phyloP scores from a whole-genome alignment of 2,329 filamentous ascomycete species.

The Xylaria sp. region DNA sequence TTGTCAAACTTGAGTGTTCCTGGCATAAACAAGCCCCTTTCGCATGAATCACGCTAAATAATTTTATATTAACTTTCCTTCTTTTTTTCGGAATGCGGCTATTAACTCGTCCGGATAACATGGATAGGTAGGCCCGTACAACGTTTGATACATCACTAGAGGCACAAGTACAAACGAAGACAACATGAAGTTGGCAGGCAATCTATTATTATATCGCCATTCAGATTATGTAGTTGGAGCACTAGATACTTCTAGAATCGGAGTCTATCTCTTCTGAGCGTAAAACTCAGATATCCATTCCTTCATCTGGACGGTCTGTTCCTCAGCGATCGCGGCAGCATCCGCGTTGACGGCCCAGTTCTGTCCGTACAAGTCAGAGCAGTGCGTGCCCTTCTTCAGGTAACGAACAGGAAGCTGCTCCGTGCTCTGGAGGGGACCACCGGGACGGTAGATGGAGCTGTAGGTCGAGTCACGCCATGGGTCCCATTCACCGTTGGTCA shows the following conservation, averaged over 20 bases:
- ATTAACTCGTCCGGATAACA: neutral
- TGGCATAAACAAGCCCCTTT: neutral
- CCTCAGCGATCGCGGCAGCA: constrained; percentile 55
- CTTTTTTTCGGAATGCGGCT: neutral
- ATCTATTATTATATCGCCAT: constrained; percentile 2
- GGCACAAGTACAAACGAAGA: neutral
- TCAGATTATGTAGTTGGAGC: neutral
- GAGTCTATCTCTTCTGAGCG: constrained; percentile 34
- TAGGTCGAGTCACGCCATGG: constrained; percentile 50
- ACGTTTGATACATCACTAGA: neutral
- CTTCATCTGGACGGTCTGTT: constrained; percentile 57
- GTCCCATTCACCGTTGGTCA: constrained; percentile 49
- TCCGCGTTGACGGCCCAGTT: constrained; percentile 60
- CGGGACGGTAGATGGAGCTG: constrained; percentile 45
- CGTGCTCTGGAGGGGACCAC: constrained; percentile 45
- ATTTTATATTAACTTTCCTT: too few relatives aligned
- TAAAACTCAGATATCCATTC: constrained; percentile 61
- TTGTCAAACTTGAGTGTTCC: neutral
- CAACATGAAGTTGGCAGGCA: neutral
- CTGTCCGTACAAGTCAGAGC: constrained; percentile 46
- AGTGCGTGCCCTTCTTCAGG: constrained; percentile 46
- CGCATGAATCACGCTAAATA: too few relatives aligned
- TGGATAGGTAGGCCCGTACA: neutral
- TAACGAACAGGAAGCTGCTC: constrained; percentile 42
- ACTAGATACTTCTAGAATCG: constrained; percentile 12